Base-by-base conservation (phyloP, 2,329 filamentous ascomycete species). In the Xenosphaeropsis pyriputrescens region DNA sequence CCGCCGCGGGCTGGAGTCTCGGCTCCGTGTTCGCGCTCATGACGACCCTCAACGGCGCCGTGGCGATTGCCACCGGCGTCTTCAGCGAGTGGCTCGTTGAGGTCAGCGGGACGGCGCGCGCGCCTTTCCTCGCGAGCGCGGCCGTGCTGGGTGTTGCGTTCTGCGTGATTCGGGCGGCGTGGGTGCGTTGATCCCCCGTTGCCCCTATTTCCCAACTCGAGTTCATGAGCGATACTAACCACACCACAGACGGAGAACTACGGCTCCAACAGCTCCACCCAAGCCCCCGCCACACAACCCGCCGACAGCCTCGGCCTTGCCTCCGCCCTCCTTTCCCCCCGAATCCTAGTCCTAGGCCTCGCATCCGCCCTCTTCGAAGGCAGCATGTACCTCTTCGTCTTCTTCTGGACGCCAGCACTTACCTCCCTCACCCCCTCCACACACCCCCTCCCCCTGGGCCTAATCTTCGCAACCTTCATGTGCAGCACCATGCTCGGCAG, bases 321-420 rank as follows among this genome's bases (percentile, higher is more conserved):
- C 22, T 9, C 22, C 8, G 22, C 22, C 12, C 22, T 26, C 8
- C 22, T 26, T 11, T 26, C 22, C 22, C 22, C 22, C 31, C 60
- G 64, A 2, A 64, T 75, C 37, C 49, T 71, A 14, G 59, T 66
- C 2, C 56, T 77, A 4, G 63, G 60, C 2, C 52, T 75, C 32
- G 61, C 65, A 3, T 68, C 68, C 4, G 72, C 64, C 41, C 64
- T 72, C 49, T 75, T 76, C 47, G 73, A 78, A 53, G 70, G 70
- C 15, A 64, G 68, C 18, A 70, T 76, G 60, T 76, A 75, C 47
- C 59, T 77, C 9, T 75, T 75, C 47, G 68, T 77, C 40, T 76
- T 75, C 52, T 75, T 73, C 57, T 75, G 72, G 65, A 68, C 70
- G 1, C 65, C 69, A 1, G 64, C 69, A 3, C 55, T 77, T n/a